Percentiles rank a stretch among this genome's conserved stretches.
These are phyloP conservation scores for Carallia pectinifolia DNA, from an alignment of 345 rosid species.

Conservation along the genomic window DNA sequence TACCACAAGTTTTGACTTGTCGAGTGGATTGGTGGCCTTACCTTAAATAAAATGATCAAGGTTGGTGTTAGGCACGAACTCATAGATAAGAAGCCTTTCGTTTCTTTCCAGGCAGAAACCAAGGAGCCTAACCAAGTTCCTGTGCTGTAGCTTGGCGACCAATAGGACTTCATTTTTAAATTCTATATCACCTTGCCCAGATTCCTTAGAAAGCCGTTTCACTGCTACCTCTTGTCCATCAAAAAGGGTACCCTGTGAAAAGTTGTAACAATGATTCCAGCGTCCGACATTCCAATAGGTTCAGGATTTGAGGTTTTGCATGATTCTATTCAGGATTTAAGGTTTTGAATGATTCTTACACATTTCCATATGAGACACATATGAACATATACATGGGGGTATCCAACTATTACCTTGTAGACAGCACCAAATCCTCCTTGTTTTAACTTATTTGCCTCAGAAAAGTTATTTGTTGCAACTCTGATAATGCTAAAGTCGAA, in stretches of 20 bases:
- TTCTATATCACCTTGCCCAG: constrained; percentile 41
- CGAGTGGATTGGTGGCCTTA: neutral
- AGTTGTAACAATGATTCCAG: too few relatives aligned
- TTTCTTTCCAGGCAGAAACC: constrained; percentile 37
- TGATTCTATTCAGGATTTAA: too few relatives aligned
- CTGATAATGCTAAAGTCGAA: constrained; percentile 12
- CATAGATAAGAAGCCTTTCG: constrained; percentile 43
- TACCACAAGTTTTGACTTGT: too few relatives aligned
- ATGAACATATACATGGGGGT: too few relatives aligned
- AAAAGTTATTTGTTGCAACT: neutral
- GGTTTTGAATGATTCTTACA: too few relatives aligned
- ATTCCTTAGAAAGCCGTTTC: constrained; percentile 30
- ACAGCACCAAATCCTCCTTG: too few relatives aligned
- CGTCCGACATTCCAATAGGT: too few relatives aligned
- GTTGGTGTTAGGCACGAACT: constrained; percentile 38
- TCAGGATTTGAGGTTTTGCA: too few relatives aligned
- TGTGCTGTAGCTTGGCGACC: constrained; percentile 41
- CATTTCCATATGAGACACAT: too few relatives aligned
- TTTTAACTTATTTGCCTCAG: neutral
- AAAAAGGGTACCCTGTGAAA: neutral
- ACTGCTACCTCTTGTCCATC: constrained; percentile 31
- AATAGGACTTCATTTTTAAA: constrained; percentile 39
- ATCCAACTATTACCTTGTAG: too few relatives aligned
- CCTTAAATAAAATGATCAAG: constrained; percentile 44
- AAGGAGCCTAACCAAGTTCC: constrained; percentile 39